Base-by-base conservation (phyloP, 495 filamentous ascomycete species). In the Hypoxylon lenormandii region DNA sequence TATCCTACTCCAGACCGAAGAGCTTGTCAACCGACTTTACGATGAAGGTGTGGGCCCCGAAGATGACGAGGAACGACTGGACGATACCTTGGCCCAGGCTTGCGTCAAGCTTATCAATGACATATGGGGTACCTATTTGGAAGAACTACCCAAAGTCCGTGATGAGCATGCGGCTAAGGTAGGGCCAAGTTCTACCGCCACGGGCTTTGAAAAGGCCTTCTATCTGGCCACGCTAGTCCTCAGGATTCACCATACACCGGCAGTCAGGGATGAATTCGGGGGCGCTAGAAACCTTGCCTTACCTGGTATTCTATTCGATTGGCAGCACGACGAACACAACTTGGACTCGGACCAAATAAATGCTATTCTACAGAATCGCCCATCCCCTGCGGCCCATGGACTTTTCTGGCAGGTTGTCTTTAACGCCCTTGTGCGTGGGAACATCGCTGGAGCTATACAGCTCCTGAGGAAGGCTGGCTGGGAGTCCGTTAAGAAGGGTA, bases 381-480 rank as follows among this genome's bases (percentile, higher is more conserved):
- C 90, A 2, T 90, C 89, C 60, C 90, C 91, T 36, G 88, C 92
- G 2, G 86, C 87, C 46, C 90, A 93, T 67, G 77, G 79, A 5
- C 81, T 87, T 23, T 97, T 91, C 75, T 97, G 94, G 94, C 90
- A 92, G 71, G 83, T 87, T 8, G 78, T 96, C 15, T 89, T 87
- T 64, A 81, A 83, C 28, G 76, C 85, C 30, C 82, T 92, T 51
- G 78, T 94, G 4, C 89, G 93, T 13, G 93, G 93, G 19, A 85
- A 86, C 30, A 84, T 97, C 37, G 53, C 72, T 4, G 87, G 87
- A 10, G 87, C 89, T 0, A 80, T 88, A 2, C 77, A 81, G 37
- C 73, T 94, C 30, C 79, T 97, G 37, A 86, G 83, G 52, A 83
- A 84, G 7, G 91, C 91, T 1, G 89, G 91, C 46, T 97, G 93